Percentiles rank a stretch among this genome's conserved stretches.
Evolutionary conservation across 768 basidiomycete species (phyloP).

Genomic region (Lactarius sp.): DNA sequence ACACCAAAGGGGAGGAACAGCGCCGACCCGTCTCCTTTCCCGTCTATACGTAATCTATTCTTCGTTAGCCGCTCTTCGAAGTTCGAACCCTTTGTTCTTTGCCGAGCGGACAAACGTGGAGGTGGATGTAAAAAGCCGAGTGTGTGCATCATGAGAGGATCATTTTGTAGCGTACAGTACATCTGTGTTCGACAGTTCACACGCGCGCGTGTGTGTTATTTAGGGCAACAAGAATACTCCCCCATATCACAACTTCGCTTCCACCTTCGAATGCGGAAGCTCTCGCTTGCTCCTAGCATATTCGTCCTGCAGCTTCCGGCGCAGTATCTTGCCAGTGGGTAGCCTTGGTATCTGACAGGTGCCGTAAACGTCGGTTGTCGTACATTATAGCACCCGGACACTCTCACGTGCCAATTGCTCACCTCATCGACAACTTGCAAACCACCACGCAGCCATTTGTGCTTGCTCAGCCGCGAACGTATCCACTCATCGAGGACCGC

Average conservation of each 20-base stretch:
- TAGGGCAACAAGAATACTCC: no score
- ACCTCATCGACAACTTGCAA: conserved; percentile 62
- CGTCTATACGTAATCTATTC: background rate
- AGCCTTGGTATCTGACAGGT: conserved; percentile 60
- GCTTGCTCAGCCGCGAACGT: conserved; percentile 58
- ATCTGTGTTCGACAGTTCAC: no score
- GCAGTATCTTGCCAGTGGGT: conserved; percentile 67
- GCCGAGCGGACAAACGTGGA: background rate
- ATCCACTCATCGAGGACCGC: conserved; percentile 57
- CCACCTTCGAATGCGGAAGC: background rate
- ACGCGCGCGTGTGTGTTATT: no score
- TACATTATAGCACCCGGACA: background rate
- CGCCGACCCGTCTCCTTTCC: background rate
- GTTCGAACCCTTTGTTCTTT: background rate
- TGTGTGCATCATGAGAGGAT: background rate
- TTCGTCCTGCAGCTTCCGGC: conserved; percentile 53
- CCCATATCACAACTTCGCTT: conserved; percentile 1
- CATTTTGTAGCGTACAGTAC: no score
- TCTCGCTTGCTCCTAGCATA: background rate
- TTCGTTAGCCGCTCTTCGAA: background rate
- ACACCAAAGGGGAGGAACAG: background rate
- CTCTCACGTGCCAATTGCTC: background rate
- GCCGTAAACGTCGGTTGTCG: background rate
- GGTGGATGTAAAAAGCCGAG: background rate
- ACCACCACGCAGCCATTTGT: conserved; percentile 75